A percentile compares a stretch with the other conserved stretches of the same genome.
Evolutionary conservation across 2,329 filamentous ascomycete species (phyloP).

Genomic region (Alternaria viburni): DNA sequence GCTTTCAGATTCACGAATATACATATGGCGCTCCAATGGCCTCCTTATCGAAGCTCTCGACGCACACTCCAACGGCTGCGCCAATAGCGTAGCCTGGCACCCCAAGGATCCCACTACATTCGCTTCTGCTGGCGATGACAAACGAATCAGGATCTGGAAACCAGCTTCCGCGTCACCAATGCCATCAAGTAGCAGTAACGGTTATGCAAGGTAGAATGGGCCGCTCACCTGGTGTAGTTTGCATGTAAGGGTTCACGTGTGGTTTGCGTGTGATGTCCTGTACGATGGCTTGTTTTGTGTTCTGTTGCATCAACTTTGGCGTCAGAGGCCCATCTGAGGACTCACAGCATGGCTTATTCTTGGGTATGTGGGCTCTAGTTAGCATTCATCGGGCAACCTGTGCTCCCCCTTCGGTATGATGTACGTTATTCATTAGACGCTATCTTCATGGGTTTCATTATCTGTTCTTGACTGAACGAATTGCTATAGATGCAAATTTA

Average conservation of each 20-base stretch:
- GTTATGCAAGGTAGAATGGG: slow-evolving; percentile 27
- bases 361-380: background rate
- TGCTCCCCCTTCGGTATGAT: background rate
- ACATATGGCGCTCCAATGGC: slow-evolving; percentile 91
- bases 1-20: slow-evolving; percentile 67
- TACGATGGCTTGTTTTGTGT: background rate
- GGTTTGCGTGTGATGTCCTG: background rate
- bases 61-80: slow-evolving; percentile 73
- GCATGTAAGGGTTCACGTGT: background rate
- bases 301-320: background rate
- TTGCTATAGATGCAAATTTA: background rate
- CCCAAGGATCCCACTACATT: slow-evolving; percentile 82
- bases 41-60: slow-evolving; percentile 75
- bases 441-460: background rate
- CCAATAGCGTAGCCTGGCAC: slow-evolving; percentile 91
- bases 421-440: background rate
- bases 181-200: slow-evolving; percentile 23
- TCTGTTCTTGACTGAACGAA: background rate
- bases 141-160: slow-evolving; percentile 78
- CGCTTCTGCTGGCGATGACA: slow-evolving; percentile 89
- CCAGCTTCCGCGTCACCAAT: slow-evolving; percentile 23
- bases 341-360: background rate
- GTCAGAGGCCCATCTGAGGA: background rate
- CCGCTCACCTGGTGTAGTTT: background rate
- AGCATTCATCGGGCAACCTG: background rate